phyloP scores from a whole-genome alignment of 192 early-diverging fungal genomes.

The Geranomyces michiganensis region DNA sequence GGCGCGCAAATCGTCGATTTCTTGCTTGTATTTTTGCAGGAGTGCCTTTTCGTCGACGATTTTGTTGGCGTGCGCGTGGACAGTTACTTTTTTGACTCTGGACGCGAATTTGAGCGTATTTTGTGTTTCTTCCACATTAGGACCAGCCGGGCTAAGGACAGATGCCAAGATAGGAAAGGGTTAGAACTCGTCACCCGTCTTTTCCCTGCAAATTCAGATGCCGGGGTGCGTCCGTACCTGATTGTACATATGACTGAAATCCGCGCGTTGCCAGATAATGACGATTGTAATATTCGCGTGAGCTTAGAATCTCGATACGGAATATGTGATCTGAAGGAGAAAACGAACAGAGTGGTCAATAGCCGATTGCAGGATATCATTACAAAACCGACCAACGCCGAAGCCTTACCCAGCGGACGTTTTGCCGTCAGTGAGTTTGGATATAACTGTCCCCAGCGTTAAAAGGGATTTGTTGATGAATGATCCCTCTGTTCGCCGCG shows the following conservation, averaged over 20 bases:
- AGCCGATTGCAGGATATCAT: background rate
- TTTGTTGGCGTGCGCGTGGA: slow-evolving; percentile 81
- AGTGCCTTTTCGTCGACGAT: slow-evolving; percentile 81
- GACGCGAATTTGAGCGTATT: slow-evolving; percentile 96
- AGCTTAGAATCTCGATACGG: slow-evolving; percentile 97
- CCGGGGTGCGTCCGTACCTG: slow-evolving; percentile 8
- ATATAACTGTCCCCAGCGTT: slow-evolving; percentile 92
- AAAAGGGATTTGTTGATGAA: slow-evolving; percentile 92
- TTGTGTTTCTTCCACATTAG: slow-evolving; percentile 81
- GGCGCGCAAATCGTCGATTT: slow-evolving; percentile 74
- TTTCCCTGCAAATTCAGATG: background rate
- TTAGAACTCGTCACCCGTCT: slow-evolving; percentile 26
- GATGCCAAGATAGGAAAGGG: too few species aligned
- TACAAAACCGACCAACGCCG: background rate
- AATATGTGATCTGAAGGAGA: slow-evolving; percentile 62
- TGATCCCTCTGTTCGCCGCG: slow-evolving; percentile 93
- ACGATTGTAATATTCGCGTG: slow-evolving; percentile 90
- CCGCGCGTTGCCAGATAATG: slow-evolving; percentile 86
- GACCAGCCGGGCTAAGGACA: slow-evolving; percentile 57
- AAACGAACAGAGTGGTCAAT: background rate
- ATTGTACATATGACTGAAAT: slow-evolving; percentile 93
- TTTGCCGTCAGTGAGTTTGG: slow-evolving; percentile 77
- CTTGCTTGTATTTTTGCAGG: slow-evolving; percentile 77
- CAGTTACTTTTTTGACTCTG: slow-evolving; percentile 85
- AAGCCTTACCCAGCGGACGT: background rate